These are phyloP conservation scores for Fragilaria radians DNA, from an alignment of 108 stramenopile genomes.

Conservation along the genomic window DNA sequence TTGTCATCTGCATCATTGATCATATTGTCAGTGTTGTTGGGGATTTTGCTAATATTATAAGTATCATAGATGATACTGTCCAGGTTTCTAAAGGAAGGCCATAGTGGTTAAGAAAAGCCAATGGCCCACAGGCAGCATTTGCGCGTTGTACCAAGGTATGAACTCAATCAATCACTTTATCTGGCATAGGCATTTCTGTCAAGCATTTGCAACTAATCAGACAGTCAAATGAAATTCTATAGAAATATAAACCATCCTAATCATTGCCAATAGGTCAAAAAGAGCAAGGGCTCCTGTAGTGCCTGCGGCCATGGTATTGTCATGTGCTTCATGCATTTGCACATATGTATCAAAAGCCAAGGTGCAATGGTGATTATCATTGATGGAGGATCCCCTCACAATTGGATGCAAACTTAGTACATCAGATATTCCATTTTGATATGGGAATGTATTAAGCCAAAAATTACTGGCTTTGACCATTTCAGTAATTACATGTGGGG, in stretches of 20 bases:
- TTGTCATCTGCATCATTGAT: too few relatives aligned
- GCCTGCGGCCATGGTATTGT: slow-evolving; percentile 14
- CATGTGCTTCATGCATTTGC: slow-evolving; percentile 26
- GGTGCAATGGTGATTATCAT: slow-evolving; percentile 13
- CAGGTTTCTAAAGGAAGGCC: too few relatives aligned
- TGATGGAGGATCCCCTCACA: not conserved
- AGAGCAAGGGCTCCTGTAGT: slow-evolving; percentile 21
- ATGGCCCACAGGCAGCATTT: too few relatives aligned
- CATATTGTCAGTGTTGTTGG: too few relatives aligned
- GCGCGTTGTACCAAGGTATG: slow-evolving; percentile 14
- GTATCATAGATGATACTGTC: too few relatives aligned
- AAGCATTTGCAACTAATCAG: slow-evolving; percentile 10
- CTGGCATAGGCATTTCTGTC: slow-evolving; percentile 18
- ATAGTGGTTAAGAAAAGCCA: too few relatives aligned
- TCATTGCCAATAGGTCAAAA: slow-evolving; percentile 16
- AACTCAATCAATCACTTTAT: slow-evolving; percentile 18
- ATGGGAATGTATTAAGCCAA: slow-evolving; percentile 17
- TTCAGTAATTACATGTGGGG: slow-evolving; percentile 13
- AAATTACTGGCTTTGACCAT: slow-evolving; percentile 11
- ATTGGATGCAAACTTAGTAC: slow-evolving; percentile 16
- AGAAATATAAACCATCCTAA: slow-evolving; percentile 30
- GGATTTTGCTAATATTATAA: too few relatives aligned
- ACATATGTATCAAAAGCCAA: slow-evolving; percentile 26
- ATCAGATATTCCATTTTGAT: slow-evolving; percentile 5
- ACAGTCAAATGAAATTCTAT: slow-evolving; percentile 12